These are phyloP conservation scores for Amanita fuliginea DNA, from an alignment of 768 basidiomycete species.

Conservation along the genomic window DNA sequence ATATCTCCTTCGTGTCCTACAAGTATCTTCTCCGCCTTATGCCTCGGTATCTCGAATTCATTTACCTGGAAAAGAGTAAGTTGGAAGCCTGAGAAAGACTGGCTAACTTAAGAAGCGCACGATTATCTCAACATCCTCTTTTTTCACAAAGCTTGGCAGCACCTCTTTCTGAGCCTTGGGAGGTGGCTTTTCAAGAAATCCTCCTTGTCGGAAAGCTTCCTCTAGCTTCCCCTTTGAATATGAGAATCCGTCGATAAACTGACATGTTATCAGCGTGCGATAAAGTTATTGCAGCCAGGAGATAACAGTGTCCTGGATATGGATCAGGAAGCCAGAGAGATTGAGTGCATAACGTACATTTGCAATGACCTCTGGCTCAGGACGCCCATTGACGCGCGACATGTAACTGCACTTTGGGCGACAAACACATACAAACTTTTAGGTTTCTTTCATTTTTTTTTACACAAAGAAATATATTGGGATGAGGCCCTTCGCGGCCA, in stretches of 20 bases:
- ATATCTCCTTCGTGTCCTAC: slow-evolving; percentile 43
- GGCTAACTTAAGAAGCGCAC: slow-evolving; percentile 28
- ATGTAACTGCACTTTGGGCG: neutral
- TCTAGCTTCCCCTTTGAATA: slow-evolving; percentile 61
- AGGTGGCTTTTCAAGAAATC: slow-evolving; percentile 46
- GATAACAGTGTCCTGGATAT: no score
- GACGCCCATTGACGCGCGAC: slow-evolving; percentile 41
- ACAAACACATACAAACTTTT: no score
- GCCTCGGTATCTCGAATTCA: slow-evolving; percentile 52
- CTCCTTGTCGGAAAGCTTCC: slow-evolving; percentile 47
- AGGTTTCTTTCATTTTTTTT: no score
- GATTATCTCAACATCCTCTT: slow-evolving; percentile 56
- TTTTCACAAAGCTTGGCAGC: slow-evolving; percentile 27
- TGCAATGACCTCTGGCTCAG: slow-evolving; percentile 56
- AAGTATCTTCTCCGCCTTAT: slow-evolving; percentile 49
- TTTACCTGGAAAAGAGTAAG: slow-evolving; percentile 29
- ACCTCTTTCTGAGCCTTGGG: slow-evolving; percentile 34
- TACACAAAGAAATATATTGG: no score
- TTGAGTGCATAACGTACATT: slow-evolving; percentile 40
- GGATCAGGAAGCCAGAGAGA: no score
- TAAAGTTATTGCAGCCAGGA: neutral
- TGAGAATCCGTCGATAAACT: slow-evolving; percentile 56
- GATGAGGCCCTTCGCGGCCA: no score
- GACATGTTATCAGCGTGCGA: slow-evolving; percentile 14
- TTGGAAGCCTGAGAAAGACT: neutral